These are phyloP conservation scores for Tardiomyces blankii DNA, from an alignment of 1,139 yeast species.

Conservation along the genomic window DNA sequence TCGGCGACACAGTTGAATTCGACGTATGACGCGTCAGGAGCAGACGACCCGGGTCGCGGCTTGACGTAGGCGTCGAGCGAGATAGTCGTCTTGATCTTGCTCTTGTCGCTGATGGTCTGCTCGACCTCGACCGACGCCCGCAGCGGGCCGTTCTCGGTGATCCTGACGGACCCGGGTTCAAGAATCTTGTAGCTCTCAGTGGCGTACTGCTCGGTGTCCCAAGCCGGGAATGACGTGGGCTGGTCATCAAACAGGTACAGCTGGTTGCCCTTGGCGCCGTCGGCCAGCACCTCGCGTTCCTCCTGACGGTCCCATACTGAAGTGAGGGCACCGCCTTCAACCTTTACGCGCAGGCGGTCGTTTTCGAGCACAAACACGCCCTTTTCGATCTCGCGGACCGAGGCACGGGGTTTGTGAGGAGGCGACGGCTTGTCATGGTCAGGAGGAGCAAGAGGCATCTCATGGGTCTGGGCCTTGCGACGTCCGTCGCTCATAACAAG, in stretches of 20 bases:
- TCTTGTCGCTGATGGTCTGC: constrained; percentile 44
- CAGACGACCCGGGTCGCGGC: constrained; percentile 11
- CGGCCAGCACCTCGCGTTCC: constrained; percentile 59
- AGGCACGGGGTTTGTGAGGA: constrained; percentile 4
- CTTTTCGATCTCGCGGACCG: constrained; percentile 31
- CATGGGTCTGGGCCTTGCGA: not conserved
- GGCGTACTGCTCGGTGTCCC: constrained; percentile 93
- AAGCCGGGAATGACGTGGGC: constrained; percentile 85
- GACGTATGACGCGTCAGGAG: constrained; percentile 14
- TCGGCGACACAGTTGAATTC: constrained; percentile 55
- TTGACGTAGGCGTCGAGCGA: constrained; percentile 48
- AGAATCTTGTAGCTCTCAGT: constrained; percentile 54
- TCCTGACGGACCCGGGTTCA: constrained; percentile 31
- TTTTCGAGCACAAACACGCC: constrained; percentile 44
- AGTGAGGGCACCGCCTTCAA: constrained; percentile 55
- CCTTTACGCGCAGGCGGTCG: constrained; percentile 44
- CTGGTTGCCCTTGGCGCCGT: constrained; percentile 58
- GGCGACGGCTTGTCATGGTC: not conserved
- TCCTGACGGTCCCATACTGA: constrained; percentile 53
- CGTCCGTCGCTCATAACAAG: not conserved
- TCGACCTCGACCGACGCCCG: constrained; percentile 48
- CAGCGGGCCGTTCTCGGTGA: constrained; percentile 45
- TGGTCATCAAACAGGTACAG: constrained; percentile 76
- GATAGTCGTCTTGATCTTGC: constrained; percentile 56
- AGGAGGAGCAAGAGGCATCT: not conserved